These are phyloP conservation scores for Favolaschia claudopus DNA, from an alignment of 768 basidiomycete species.

Conservation along the genomic window DNA sequence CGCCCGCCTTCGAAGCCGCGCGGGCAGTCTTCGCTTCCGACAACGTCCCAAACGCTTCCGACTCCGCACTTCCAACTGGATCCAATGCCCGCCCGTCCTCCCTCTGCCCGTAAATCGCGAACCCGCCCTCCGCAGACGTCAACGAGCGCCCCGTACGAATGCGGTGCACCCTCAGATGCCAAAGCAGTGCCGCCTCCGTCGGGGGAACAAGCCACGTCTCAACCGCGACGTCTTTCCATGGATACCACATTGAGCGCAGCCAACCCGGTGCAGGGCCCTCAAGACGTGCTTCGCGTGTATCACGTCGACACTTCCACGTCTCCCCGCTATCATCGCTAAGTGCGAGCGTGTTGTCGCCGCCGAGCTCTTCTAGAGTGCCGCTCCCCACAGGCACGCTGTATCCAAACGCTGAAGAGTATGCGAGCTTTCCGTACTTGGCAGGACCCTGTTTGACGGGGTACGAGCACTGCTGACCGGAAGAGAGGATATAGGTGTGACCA, in stretches of 20 bases:
- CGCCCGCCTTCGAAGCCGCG: slow-evolving; percentile 66
- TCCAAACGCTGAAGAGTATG: slow-evolving; percentile 80
- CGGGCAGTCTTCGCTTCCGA: slow-evolving; percentile 57
- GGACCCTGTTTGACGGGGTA: slow-evolving; percentile 82
- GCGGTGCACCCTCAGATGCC: slow-evolving; percentile 77
- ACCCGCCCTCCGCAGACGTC: slow-evolving; percentile 72
- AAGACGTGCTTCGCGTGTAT: slow-evolving; percentile 66
- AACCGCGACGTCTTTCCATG: slow-evolving; percentile 75
- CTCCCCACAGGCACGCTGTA: slow-evolving; percentile 77
- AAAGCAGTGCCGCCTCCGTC: slow-evolving; percentile 58
- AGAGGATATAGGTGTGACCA: slow-evolving; percentile 74
- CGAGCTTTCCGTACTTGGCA: slow-evolving; percentile 81
- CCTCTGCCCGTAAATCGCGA: slow-evolving; percentile 74
- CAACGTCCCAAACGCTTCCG: slow-evolving; percentile 52
- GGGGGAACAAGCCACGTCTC: slow-evolving; percentile 83
- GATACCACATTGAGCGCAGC: slow-evolving; percentile 76
- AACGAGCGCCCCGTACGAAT: slow-evolving; percentile 60
- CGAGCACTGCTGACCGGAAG: slow-evolving; percentile 80
- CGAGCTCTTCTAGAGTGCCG: slow-evolving; percentile 74
- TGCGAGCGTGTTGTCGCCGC: slow-evolving; percentile 74
- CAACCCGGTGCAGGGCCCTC: slow-evolving; percentile 51
- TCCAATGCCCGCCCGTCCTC: slow-evolving; percentile 66
- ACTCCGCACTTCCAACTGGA: slow-evolving; percentile 47
- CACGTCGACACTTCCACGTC: slow-evolving; percentile 73
- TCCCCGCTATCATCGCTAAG: slow-evolving; percentile 76